These are phyloP conservation scores for Mikania micrantha DNA, from an alignment of 129 eudicot species.

Conservation along the genomic window DNA sequence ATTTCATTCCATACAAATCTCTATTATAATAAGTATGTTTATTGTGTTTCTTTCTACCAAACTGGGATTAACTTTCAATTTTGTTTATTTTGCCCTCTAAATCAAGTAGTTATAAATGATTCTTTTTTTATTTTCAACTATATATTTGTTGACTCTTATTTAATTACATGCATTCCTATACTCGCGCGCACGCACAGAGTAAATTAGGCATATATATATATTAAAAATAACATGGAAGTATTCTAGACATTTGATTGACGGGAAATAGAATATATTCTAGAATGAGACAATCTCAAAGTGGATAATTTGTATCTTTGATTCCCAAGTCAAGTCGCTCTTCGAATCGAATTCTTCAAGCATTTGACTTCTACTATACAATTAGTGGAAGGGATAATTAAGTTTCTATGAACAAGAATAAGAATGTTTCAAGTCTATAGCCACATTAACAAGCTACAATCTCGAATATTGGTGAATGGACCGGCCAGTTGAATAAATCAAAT, in stretches of 20 bases:
- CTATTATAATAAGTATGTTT: no score
- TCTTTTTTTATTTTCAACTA: no score
- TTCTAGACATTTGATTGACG: slow-evolving; percentile 13
- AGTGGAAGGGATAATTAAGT: background rate
- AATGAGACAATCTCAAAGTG: slow-evolving; percentile 3
- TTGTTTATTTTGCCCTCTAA: no score
- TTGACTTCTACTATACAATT: no score
- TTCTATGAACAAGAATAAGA: slow-evolving; percentile 17
- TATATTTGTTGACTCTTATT: no score
- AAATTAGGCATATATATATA: no score
- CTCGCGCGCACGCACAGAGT: no score
- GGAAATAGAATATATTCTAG: slow-evolving; percentile 2
- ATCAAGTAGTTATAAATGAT: no score
- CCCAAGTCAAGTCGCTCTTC: slow-evolving; percentile 16
- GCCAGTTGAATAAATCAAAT: background rate
- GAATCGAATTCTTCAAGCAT: slow-evolving; percentile 19
- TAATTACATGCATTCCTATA: no score
- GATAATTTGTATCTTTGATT: background rate
- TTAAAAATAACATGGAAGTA: background rate
- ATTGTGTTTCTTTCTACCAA: no score
- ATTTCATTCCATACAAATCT: no score
- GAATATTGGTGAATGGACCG: background rate
- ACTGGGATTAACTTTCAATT: no score
- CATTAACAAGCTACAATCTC: background rate
- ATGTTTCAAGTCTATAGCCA: background rate